phyloP scores from a whole-genome alignment of 164 flowering plant genomes.

The Hamamelis virginiana region DNA sequence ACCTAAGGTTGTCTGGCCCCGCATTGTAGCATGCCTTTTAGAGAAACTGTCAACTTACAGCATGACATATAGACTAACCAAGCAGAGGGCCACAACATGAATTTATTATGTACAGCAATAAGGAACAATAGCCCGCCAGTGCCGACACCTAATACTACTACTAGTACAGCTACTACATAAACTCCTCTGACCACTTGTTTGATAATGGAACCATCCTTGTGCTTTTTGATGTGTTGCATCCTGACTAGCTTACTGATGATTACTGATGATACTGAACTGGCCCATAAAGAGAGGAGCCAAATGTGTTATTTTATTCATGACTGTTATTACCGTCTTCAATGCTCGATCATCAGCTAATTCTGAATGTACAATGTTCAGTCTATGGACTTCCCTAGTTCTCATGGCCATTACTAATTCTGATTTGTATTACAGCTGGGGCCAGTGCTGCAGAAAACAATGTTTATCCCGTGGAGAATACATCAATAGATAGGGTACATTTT shows the following conservation, averaged over 20 bases:
- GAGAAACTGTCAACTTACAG: background rate
- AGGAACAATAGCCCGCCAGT: too few relatives aligned
- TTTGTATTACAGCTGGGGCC: background rate
- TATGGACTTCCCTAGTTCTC: background rate
- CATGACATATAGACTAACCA: too few relatives aligned
- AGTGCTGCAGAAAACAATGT: slow-evolving; percentile 3
- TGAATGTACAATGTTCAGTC: background rate
- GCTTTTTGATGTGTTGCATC: background rate
- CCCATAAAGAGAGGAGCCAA: background rate
- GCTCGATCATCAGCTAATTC: too few relatives aligned
- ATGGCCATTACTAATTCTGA: background rate
- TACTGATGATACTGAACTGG: background rate
- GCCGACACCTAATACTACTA: too few relatives aligned
- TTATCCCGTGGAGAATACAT: slow-evolving; percentile 11
- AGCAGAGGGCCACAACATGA: too few relatives aligned
- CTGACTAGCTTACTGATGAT: background rate
- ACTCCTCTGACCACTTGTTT: background rate
- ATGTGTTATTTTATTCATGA: background rate
- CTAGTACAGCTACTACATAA: too few relatives aligned
- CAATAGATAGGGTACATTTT: background rate
- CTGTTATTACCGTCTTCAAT: background rate
- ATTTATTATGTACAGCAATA: too few relatives aligned
- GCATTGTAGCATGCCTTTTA: background rate
- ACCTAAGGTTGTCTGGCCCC: background rate
- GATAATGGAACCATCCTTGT: background rate